phyloP scores from a whole-genome alignment of 2,329 filamentous ascomycete genomes.

The Fusarium tjaetaba region DNA sequence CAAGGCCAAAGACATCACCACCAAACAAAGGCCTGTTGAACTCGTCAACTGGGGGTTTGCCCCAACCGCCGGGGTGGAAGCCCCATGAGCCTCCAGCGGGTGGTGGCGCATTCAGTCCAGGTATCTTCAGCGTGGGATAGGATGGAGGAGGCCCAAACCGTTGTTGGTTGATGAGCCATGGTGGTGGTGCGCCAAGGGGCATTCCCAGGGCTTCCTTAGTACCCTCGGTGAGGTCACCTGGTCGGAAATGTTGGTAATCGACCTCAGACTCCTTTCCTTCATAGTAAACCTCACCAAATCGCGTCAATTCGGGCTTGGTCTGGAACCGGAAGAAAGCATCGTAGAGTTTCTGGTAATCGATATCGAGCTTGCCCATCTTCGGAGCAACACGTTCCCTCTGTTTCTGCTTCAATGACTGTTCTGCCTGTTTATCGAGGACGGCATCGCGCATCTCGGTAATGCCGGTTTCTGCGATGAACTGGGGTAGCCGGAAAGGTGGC shows the following conservation, averaged over 20 bases:
- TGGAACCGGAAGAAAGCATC: slow-evolving; percentile 99
- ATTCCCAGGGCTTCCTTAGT: slow-evolving; percentile 94
- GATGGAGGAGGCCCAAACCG: slow-evolving; percentile 92
- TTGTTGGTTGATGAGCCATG: slow-evolving; percentile 98
- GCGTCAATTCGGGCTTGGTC: slow-evolving; percentile 91
- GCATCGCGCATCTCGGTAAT: slow-evolving; percentile 99
- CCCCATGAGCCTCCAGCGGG: slow-evolving; percentile 92
- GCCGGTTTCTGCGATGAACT: slow-evolving; percentile 97
- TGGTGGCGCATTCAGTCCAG: slow-evolving; percentile 92
- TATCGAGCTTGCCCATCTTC: slow-evolving; percentile 97
- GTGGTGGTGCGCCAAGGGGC: slow-evolving; percentile 89
- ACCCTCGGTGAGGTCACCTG: slow-evolving; percentile 88
- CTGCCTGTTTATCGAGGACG: slow-evolving; percentile 92
- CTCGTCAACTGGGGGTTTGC: slow-evolving; percentile 94
- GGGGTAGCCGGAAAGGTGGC: slow-evolving; percentile 88
- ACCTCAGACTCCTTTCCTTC: slow-evolving; percentile 99
- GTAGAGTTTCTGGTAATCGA: slow-evolving; percentile 98
- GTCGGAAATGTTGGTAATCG: slow-evolving; percentile 87
- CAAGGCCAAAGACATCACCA: slow-evolving; percentile 91
- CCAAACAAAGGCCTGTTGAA: slow-evolving; percentile 91
- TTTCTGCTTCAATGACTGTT: slow-evolving; percentile 92
- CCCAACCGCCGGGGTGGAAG: slow-evolving; percentile 94
- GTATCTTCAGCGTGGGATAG: slow-evolving; percentile 94
- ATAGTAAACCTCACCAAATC: slow-evolving; percentile 99
- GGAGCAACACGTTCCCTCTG: slow-evolving; percentile 93